These are phyloP conservation scores for Penicillium expansum DNA, from an alignment of 2,329 filamentous ascomycete genomes.

Conservation along the genomic window DNA sequence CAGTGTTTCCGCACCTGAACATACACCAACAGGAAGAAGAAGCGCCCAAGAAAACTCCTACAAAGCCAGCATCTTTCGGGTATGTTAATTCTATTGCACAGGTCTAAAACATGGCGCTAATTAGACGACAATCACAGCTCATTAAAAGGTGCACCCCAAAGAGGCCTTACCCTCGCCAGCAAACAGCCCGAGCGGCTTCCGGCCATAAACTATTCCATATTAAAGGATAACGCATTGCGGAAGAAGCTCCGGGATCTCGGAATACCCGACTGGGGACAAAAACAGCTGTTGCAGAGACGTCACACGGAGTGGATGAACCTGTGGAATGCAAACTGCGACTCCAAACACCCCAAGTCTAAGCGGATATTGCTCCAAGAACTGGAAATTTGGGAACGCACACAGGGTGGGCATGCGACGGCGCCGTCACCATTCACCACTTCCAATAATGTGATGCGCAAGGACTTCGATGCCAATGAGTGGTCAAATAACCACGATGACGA, in stretches of 20 bases:
- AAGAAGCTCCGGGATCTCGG: constrained; percentile 81
- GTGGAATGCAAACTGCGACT: constrained; percentile 97
- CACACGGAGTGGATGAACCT: constrained; percentile 93
- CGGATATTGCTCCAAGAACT: constrained; percentile 73
- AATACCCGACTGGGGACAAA: constrained; percentile 67
- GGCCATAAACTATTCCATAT: constrained; percentile 77
- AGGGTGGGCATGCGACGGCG: constrained; percentile 60
- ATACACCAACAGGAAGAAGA: constrained; percentile 45
- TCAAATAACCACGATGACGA: constrained; percentile 67
- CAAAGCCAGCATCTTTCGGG: constrained; percentile 27
- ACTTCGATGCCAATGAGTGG: constrained; percentile 81
- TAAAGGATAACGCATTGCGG: constrained; percentile 74
- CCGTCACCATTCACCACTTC: constrained; percentile 20
- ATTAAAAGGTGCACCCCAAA: constrained; percentile 22
- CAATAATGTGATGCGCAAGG: constrained; percentile 71
- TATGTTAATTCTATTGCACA: constrained; percentile 15
- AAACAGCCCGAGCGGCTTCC: constrained; percentile 65
- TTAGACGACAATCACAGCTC: constrained; percentile 17
- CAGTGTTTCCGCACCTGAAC: constrained; percentile 79
- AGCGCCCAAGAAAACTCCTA: constrained; percentile 3
- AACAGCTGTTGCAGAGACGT: constrained; percentile 68
- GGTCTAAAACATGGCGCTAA: constrained; percentile 16
- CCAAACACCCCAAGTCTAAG: constrained; percentile 67
- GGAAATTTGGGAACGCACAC: constrained; percentile 80
- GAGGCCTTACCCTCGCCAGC: constrained; percentile 19